Percentiles rank a stretch among this genome's conserved stretches.
Evolutionary conservation across 139 green algal genomes (phyloP).

Genomic region (Chlorella sp.): DNA sequence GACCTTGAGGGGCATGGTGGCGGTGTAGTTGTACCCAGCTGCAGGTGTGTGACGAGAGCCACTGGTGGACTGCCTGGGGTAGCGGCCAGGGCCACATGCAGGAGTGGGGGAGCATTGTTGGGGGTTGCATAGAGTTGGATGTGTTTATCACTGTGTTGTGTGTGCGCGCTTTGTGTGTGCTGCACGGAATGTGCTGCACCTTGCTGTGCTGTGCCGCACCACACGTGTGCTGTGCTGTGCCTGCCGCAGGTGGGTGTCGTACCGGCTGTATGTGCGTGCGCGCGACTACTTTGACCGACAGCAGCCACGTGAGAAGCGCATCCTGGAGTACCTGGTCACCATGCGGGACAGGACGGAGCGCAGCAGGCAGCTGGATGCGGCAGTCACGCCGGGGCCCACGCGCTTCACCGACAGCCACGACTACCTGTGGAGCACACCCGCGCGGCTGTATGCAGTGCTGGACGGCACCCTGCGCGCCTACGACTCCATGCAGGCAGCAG

Average conservation of each 20-base stretch:
- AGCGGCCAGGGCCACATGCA: no score
- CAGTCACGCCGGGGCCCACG: slow-evolving; percentile 42
- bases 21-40: no score
- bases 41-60: no score
- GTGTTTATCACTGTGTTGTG: no score
- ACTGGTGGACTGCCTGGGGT: no score
- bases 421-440: slow-evolving; percentile 45
- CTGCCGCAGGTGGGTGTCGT: slow-evolving; percentile 45
- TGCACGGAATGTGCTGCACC: no score
- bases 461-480: slow-evolving; percentile 44
- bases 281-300: slow-evolving; percentile 54
- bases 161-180: no score
- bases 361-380: slow-evolving; percentile 36
- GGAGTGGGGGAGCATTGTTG: no score
- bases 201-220: no score
- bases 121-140: no score
- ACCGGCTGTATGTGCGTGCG: slow-evolving; percentile 43
- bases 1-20: no score
- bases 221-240: no score
- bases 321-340: slow-evolving; percentile 50
- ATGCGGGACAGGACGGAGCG: slow-evolving; percentile 9
- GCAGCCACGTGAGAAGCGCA: slow-evolving; percentile 52
- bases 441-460: slow-evolving; percentile 32
- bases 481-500: slow-evolving; percentile 28
- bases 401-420: slow-evolving; percentile 41